Evolutionary conservation across 768 basidiomycete genomes (phyloP), one percentile per base, ranked within the genome.

Genomic region (Kwoniella dendrophila): DNA sequence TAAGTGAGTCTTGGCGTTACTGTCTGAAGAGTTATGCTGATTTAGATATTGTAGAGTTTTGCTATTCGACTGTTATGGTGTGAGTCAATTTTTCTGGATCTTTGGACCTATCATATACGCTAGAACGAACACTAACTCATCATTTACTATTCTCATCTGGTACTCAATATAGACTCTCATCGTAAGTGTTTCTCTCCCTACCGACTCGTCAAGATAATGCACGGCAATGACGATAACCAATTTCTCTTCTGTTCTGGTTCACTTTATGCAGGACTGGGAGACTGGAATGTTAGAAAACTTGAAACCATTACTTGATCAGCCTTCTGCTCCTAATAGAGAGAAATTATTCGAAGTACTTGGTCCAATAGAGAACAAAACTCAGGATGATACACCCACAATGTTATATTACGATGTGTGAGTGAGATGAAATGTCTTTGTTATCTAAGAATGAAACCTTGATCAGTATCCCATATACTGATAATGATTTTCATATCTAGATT

Each of bases 51-150:
- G 4, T 20, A 68, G 67, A 62, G 63, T 47, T 10, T 47, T 70
- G 36, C 26, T 70, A 1, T 70, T 70, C 50, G 69, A 70, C 33
- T 70, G 69, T 40, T 70, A 67, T 32, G 69, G 69, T 1, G 69
- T 70, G 22, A 62, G 69, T 56, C 16, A 12, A 24, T 5, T 29
- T 29, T 24, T 4, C 38, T 50, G 12, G 44, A 5, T 8, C 20
- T 12, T 14, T 40, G 7, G 14, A 53, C 4, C 6, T 40, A 30
- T 27, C 12, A 12, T 20, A 18, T 45, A 10, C 22, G 20, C 14
- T 12, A 8, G 14, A 2, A 2, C 22, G 14, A 18, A 16, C 44
- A 18, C 10, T 18, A 10, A 10, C 6, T 3, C 11, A 26, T 24
- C 16, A 2, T 14, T 10, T 45, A 4, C 14, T 45, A 2, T 2